Evolutionary conservation across 345 rosid genomes (phyloP), one percentile per base, ranked within the genome.

Genomic region (Durio zibethinus): DNA sequence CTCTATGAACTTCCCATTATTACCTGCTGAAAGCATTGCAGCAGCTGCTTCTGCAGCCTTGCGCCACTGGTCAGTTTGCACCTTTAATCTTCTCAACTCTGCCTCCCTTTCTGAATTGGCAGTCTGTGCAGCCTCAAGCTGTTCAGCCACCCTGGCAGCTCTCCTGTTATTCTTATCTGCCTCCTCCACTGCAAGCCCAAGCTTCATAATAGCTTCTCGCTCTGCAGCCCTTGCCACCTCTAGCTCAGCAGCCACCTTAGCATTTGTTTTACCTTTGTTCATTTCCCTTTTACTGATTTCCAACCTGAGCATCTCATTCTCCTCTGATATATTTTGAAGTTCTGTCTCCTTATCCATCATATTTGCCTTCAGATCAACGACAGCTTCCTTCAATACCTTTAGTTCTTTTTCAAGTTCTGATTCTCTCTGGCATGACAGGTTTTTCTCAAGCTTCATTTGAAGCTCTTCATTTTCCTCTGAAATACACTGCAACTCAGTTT

Each of bases 21-120:
- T 91, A 68, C 91, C 98, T 7, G 88, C 81, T 21, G 98, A 90
- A 81, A 97, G 90, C 93, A 97, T 92, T 1, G 97, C 82, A 0
- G 97, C 90, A 14, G 99, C 99, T 20, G 97, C 97, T 82, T 97
- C 99, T 0, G 97, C 97, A 64, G 99, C 99, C 88, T 97, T 97
- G 82, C 97, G 92, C 98, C 97, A 97, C 79, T 97, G 99, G 78
- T 97, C 95, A 9, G 99, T 85, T 77, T 97, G 99, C 70, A 97
- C 99, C 87, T 94, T 97, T 47, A 94, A 85, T 86, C 86, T 91
- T 87, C 98, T 90, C 70, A 93, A 80, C 72, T 93, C 97, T 5
- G 89, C 82, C 78, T 93, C 97, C 88, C 89, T 85, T 65, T 93
- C 95, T 0, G 89, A 81, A 78, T 85, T 90, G 20, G 91, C 87